Evolutionary conservation across 345 rosid species (phyloP).

Genomic region (Cardamine occulta): DNA sequence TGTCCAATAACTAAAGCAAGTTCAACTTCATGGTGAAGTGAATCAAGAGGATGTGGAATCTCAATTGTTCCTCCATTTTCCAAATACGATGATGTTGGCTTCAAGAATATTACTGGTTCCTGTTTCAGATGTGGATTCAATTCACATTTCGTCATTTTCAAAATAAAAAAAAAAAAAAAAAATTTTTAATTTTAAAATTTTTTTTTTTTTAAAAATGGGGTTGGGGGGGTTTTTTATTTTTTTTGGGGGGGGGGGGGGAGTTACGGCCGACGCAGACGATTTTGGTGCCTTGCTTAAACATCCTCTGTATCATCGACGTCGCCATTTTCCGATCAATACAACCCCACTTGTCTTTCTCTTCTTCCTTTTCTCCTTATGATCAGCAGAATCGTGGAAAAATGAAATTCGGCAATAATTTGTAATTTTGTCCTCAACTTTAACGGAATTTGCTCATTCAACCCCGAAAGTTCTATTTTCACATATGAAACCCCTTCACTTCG

Average conservation of each 20-base stretch:
- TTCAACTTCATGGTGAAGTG: slow-evolving; percentile 93
- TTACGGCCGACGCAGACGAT: slow-evolving; percentile 97
- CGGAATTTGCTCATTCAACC: neutral
- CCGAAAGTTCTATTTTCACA: neutral
- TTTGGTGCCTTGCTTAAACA: slow-evolving; percentile 76
- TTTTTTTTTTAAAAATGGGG: no score
- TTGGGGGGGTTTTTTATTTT: no score
- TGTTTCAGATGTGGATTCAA: slow-evolving; percentile 20
- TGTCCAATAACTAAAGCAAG: slow-evolving; percentile 83
- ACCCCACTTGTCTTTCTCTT: neutral
- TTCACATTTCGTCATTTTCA: no score
- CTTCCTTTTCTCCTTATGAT: neutral
- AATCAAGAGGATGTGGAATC: slow-evolving; percentile 72
- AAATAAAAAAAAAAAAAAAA: no score
- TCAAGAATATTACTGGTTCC: slow-evolving; percentile 93
- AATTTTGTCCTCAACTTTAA: neutral
- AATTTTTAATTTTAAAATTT: no score
- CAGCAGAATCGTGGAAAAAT: neutral
- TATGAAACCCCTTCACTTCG: neutral
- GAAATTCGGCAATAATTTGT: neutral
- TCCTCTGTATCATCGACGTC: slow-evolving; percentile 56
- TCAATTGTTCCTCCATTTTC: slow-evolving; percentile 90
- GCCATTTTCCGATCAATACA: slow-evolving; percentile 39
- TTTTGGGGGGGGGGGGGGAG: no score
- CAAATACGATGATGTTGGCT: slow-evolving; percentile 95